Percentiles rank a stretch among this genome's conserved stretches.
Conservation (phyloP, 352 stramenopile genomes). For the Phytophthora macrochlamydospora region DNA sequence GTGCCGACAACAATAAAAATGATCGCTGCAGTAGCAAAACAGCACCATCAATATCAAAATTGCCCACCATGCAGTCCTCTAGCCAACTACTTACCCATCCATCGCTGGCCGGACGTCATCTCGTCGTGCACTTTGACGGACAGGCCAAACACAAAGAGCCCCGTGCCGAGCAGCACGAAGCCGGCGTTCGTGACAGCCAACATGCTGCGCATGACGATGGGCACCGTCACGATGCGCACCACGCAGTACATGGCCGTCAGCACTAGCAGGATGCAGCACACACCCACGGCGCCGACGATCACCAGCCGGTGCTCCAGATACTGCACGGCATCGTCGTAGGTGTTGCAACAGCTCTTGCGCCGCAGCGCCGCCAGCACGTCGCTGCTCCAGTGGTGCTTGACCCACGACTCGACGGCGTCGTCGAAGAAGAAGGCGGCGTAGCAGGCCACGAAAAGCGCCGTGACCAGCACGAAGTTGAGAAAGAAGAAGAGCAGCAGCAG, state of each 20-base stretch:
- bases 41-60: neutral
- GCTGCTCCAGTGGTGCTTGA: conserved; percentile 78
- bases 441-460: conserved; percentile 62
- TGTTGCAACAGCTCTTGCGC: conserved; percentile 50
- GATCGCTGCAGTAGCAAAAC: conserved; percentile 36
- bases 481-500: conserved; percentile 82
- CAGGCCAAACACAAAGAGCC: conserved; percentile 62
- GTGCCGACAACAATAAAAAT: conserved; percentile 79
- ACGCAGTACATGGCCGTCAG: conserved; percentile 78
- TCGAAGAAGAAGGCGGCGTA: conserved; percentile 75
- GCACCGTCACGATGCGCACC: conserved; percentile 84
- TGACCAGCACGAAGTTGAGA: conserved; percentile 68
- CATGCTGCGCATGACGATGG: conserved; percentile 88
- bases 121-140: conserved; percentile 65
- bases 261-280: conserved; percentile 51
- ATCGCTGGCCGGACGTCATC: conserved; percentile 70
- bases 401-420: conserved; percentile 64
- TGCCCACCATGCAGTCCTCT: neutral
- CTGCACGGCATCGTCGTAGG: conserved; percentile 53
- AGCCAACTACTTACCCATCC: conserved; percentile 57
- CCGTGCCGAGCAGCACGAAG: conserved; percentile 67
- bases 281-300: conserved; percentile 54
- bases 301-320: conserved; percentile 58
- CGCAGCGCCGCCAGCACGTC: conserved; percentile 52
- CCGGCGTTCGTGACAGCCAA: conserved; percentile 76